Base-by-base conservation (phyloP, 768 basidiomycete genomes). In the Phlebiopsis gigantea region DNA sequence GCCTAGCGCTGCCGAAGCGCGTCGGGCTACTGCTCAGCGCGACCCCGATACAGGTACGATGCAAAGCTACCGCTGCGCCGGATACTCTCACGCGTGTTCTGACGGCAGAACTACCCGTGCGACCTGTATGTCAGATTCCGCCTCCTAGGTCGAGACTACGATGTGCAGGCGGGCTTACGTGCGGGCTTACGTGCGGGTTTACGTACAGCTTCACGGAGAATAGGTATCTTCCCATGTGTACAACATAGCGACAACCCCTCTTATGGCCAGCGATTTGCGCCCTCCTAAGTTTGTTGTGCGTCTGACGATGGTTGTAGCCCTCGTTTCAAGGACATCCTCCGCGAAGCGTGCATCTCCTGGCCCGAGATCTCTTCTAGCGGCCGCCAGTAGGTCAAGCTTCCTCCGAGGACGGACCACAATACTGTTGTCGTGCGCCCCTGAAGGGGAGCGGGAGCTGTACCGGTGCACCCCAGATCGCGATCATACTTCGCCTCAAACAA, bases 1-100 rank as follows among this genome's bases (percentile, higher is more conserved):
- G 39, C 30, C 45, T 26, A 4, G 58, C 43, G 15, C 49, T 59
- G 14, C 15, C 4, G 7, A 56, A 29, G 24, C 29, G 30, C 12
- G 28, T 25, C 17, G 46, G 19, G 12, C 47, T 55, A 3, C 49
- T 45, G 26, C 49, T 59, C 6, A 50, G 46, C 3, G 58, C 54
- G 21, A 59, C 58, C 10, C 58, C 58, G 5, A 25, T 53, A 15
- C 58, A 57, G 57, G 51, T 57, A 30, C 21, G 55, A 1, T 26
- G 17, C 8, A 21, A 31, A 46, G n/a, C 4, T 41, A 39, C 17
- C 17, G 3, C 34, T n/a, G n/a, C n/a, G n/a, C n/a, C n/a, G n/a
- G n/a, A n/a, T n/a, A n/a, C n/a, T n/a, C n/a, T n/a, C n/a, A n/a
- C n/a, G n/a, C n/a, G n/a, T n/a, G 28, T 26, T 15, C 30, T 6